Conservation (phyloP, 148 eudicot genomes). For the Bassia scoparia region DNA sequence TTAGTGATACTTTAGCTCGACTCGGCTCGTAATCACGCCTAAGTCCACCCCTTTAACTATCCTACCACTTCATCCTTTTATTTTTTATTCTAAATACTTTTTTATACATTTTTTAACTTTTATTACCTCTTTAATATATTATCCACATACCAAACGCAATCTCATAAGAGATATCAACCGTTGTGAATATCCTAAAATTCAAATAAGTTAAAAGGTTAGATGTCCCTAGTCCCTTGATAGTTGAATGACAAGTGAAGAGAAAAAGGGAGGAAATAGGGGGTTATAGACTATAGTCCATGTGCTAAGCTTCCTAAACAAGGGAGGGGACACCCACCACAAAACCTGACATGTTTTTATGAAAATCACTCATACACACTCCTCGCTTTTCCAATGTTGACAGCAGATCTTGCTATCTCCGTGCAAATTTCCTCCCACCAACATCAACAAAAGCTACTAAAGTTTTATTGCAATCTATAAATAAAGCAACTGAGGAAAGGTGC, state of each 20-base stretch:
- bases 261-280: not conserved
- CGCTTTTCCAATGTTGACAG: constrained; percentile 3
- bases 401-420: not conserved
- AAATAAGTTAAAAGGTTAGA: too few relatives aligned
- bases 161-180: too few relatives aligned
- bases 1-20: too few relatives aligned
- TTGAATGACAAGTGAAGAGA: not conserved
- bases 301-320: not conserved
- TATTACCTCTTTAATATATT: too few relatives aligned
- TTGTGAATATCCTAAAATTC: too few relatives aligned
- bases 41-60: too few relatives aligned
- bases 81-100: too few relatives aligned
- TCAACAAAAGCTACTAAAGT: constrained; percentile 12
- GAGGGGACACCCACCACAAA: not conserved
- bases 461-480: not conserved
- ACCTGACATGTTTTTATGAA: not conserved
- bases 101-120: too few relatives aligned
- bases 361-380: not conserved
- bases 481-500: not conserved
- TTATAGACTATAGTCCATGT: not conserved
- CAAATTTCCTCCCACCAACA: not conserved
- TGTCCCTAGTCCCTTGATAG: too few relatives aligned
- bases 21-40: too few relatives aligned
- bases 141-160: too few relatives aligned
- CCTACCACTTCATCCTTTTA: too few relatives aligned